Conservation (phyloP, 129 eudicot species). For the Flaveria trinervia region DNA sequence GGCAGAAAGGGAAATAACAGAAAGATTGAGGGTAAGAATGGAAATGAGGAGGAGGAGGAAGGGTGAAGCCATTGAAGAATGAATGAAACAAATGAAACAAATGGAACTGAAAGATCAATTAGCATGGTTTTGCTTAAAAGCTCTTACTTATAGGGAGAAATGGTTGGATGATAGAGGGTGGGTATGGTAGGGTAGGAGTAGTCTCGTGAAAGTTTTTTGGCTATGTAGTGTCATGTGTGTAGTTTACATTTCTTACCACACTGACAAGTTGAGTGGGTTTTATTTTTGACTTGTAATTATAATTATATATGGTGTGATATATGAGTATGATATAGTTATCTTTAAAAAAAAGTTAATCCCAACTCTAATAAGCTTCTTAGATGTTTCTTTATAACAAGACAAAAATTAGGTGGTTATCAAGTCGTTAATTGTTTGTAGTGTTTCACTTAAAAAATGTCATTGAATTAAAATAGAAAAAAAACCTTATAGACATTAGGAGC, state of each 20-base stretch:
- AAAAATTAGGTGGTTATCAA: too few relatives aligned
- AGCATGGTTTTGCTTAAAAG: slow-evolving; percentile 50
- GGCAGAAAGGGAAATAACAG: slow-evolving; percentile 41
- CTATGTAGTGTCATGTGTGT: slow-evolving; percentile 31
- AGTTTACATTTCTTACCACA: slow-evolving; percentile 32
- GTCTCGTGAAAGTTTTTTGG: slow-evolving; percentile 64
- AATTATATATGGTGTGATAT: too few relatives aligned
- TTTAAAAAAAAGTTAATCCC: too few relatives aligned
- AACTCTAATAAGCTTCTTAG: too few relatives aligned
- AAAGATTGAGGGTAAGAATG: slow-evolving; percentile 34
- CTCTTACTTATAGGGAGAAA: slow-evolving; percentile 43
- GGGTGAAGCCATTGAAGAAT: slow-evolving; percentile 45
- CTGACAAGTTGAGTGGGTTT: slow-evolving; percentile 25
- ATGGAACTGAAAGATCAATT: slow-evolving; percentile 19
- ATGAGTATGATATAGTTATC: too few relatives aligned
- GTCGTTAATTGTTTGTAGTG: too few relatives aligned
- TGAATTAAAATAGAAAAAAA: too few relatives aligned
- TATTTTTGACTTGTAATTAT: slow-evolving; percentile 22
- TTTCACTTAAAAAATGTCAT: too few relatives aligned
- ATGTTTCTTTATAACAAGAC: too few relatives aligned
- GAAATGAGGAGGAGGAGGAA: slow-evolving; percentile 30
- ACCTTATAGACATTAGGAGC: too few relatives aligned
- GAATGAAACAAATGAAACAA: slow-evolving; percentile 29
- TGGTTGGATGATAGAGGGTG: slow-evolving; percentile 34
- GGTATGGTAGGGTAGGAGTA: slow-evolving; percentile 11